These are phyloP conservation scores for Typha latifolia DNA, from an alignment of 176 grass and related monocot species.

Conservation along the genomic window DNA sequence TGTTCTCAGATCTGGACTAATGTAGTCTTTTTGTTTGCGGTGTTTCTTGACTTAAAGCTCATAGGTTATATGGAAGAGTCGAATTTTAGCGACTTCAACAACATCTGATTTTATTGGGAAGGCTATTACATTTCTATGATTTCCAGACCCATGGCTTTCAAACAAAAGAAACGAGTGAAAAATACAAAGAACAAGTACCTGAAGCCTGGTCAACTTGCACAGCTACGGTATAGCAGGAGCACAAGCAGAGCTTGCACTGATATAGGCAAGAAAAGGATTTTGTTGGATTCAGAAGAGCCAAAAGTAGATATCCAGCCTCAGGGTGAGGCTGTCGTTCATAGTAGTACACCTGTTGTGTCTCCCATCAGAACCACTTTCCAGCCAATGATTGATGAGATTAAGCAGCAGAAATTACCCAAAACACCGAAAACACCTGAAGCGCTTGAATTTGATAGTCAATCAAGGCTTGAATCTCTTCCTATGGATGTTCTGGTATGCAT, in stretches of 20 bases:
- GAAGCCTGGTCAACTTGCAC: conserved; percentile 55
- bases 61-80: not conserved
- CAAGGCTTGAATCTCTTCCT: conserved; percentile 80
- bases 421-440: conserved; percentile 48
- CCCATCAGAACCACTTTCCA: not conserved
- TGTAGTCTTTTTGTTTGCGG: not conserved
- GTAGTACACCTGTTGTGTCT: not conserved
- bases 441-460: conserved; percentile 37
- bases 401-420: conserved; percentile 32
- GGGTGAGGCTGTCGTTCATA: not conserved
- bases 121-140: conserved; percentile 24
- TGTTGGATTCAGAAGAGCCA: conserved; percentile 54
- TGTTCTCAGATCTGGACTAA: not conserved
- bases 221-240: conserved; percentile 61
- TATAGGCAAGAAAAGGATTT: conserved; percentile 65
- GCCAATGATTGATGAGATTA: not conserved
- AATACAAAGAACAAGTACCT: conserved; percentile 64
- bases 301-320: conserved; percentile 17
- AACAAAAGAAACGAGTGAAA: conserved; percentile 62
- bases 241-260: conserved; percentile 47
- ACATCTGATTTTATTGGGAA: not conserved
- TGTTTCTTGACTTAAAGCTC: not conserved
- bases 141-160: conserved; percentile 30
- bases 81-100: not conserved
- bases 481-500: conserved; percentile 64